A percentile compares a stretch with the other conserved stretches of the same genome.
phyloP scores from a whole-genome alignment of 768 basidiomycete species.

The Suillus cothurnatus region DNA sequence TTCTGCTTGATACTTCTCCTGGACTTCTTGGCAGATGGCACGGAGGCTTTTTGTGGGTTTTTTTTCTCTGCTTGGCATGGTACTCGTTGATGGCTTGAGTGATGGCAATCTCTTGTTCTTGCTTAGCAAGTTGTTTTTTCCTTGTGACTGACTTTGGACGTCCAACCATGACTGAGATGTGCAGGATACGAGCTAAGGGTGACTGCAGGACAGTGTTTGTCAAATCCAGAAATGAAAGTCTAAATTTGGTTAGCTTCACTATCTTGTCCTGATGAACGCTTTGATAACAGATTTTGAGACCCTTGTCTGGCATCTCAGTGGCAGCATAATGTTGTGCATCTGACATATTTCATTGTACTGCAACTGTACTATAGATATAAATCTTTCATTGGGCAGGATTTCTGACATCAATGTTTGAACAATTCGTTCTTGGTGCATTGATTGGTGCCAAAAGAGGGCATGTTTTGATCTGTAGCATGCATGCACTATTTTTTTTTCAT shows the following conservation, averaged over 20 bases:
- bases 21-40: too few relatives aligned
- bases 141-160: not conserved
- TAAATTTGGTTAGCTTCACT: not conserved
- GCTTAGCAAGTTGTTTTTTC: constrained; percentile 2
- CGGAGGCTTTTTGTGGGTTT: too few relatives aligned
- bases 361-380: too few relatives aligned
- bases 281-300: not conserved
- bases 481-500: too few relatives aligned
- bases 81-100: not conserved
- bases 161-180: not conserved
- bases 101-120: constrained; percentile 1
- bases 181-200: not conserved
- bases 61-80: too few relatives aligned
- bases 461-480: too few relatives aligned
- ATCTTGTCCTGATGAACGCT: not conserved
- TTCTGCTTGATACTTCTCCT: too few relatives aligned
- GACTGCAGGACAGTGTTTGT: not conserved
- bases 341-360: too few relatives aligned
- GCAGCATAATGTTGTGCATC: not conserved
- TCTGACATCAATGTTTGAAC: too few relatives aligned
- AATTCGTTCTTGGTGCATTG: too few relatives aligned
- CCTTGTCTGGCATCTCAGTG: not conserved
- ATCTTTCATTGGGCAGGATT: too few relatives aligned
- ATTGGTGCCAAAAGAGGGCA: too few relatives aligned
- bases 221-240: not conserved